These are phyloP conservation scores for Neoboletus brunneissimus DNA, from an alignment of 768 basidiomycete species.

Conservation along the genomic window DNA sequence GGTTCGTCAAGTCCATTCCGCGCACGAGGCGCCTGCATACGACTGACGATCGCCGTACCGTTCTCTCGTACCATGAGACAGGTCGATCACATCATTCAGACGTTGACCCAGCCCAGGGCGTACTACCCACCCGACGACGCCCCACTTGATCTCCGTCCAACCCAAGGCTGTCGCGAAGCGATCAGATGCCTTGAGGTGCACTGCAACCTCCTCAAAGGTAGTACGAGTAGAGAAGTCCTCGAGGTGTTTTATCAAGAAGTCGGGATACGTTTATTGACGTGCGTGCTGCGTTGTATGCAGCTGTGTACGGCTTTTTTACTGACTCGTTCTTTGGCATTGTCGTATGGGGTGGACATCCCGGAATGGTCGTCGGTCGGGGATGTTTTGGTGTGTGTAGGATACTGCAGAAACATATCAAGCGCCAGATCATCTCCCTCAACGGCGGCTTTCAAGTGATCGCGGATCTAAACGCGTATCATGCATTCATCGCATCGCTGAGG, in stretches of 20 bases:
- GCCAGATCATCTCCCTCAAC: slow-evolving; percentile 91
- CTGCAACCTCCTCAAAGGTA: slow-evolving; percentile 87
- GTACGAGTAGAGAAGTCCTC: slow-evolving; percentile 91
- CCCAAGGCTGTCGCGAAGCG: slow-evolving; percentile 83
- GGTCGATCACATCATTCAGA: slow-evolving; percentile 92
- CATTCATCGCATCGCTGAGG: slow-evolving; percentile 84
- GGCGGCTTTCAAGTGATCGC: slow-evolving; percentile 97
- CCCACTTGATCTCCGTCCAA: slow-evolving; percentile 79
- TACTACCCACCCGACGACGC: slow-evolving; percentile 87
- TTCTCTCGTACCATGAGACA: slow-evolving; percentile 27
- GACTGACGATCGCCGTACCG: background rate
- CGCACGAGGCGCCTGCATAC: background rate
- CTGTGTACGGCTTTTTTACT: background rate
- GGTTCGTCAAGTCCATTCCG: slow-evolving; percentile 38
- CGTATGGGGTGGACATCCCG: too few relatives aligned
- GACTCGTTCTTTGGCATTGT: background rate
- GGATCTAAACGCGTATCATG: slow-evolving; percentile 91
- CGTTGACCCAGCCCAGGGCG: slow-evolving; percentile 77
- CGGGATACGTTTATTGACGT: slow-evolving; percentile 85
- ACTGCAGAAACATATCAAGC: slow-evolving; percentile 93
- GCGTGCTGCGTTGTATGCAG: slow-evolving; percentile 26
- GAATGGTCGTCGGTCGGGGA: too few relatives aligned
- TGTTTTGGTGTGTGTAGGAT: slow-evolving; percentile 38
- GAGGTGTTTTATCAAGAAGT: slow-evolving; percentile 99
- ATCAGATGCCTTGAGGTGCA: slow-evolving; percentile 88